phyloP scores from a whole-genome alignment of 1,284 basidiomycete genomes.

The Ustilago trichophora region DNA sequence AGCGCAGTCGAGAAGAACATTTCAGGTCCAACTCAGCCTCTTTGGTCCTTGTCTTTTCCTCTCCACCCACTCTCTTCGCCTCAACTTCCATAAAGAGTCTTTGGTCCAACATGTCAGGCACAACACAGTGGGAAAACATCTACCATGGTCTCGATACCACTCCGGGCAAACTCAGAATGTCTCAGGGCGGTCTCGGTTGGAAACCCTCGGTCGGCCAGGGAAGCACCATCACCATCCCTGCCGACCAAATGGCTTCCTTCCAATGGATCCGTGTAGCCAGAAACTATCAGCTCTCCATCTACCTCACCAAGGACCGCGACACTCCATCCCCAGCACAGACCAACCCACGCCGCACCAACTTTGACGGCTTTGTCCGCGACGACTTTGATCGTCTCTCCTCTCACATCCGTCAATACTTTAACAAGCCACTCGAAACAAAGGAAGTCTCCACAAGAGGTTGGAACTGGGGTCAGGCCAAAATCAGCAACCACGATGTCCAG shows the following conservation, averaged over 20 bases:
- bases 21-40: slow-evolving; percentile 7
- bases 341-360: slow-evolving; percentile 74
- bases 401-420: slow-evolving; percentile 74
- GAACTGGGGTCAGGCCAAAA: slow-evolving; percentile 86
- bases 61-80: not conserved
- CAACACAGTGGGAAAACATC: slow-evolving; percentile 80
- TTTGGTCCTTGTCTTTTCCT: too few species aligned
- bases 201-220: slow-evolving; percentile 51
- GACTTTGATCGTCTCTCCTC: slow-evolving; percentile 69
- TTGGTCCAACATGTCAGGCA: slow-evolving; percentile 50
- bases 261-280: slow-evolving; percentile 75
- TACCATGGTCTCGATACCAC: slow-evolving; percentile 79
- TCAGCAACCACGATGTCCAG: slow-evolving; percentile 79
- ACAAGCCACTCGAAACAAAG: slow-evolving; percentile 81
- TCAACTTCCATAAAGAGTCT: not conserved
- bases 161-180: slow-evolving; percentile 73
- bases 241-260: slow-evolving; percentile 58
- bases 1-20: slow-evolving; percentile 3
- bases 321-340: slow-evolving; percentile 40
- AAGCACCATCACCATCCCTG: slow-evolving; percentile 58
- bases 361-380: slow-evolving; percentile 92
- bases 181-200: slow-evolving; percentile 62
- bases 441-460: slow-evolving; percentile 92
- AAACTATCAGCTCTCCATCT: slow-evolving; percentile 86
- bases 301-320: slow-evolving; percentile 76